A percentile compares a stretch with the other conserved stretches of the same genome.
Conservation (phyloP, 371 early-diverging fungal genomes). For the Dichotomocladium elegans region DNA sequence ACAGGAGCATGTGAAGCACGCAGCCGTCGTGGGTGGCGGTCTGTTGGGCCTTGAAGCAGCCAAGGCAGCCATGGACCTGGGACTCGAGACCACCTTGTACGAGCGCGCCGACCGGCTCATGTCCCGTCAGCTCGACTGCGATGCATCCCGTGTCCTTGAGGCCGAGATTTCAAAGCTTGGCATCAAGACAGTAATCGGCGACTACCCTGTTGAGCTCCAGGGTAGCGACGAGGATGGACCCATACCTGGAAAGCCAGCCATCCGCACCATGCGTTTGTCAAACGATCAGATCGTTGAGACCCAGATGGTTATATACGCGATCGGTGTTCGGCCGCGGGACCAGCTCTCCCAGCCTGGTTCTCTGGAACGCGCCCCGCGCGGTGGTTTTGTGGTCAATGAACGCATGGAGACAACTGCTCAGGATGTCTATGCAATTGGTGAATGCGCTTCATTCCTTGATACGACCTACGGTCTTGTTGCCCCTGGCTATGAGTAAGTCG, state of each 20-base stretch:
- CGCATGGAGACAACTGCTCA: slow-evolving; percentile 38
- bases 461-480: slow-evolving; percentile 60
- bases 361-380: slow-evolving; percentile 32
- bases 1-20: slow-evolving; percentile 22
- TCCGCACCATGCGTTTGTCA: slow-evolving; percentile 16
- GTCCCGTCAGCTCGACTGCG: slow-evolving; percentile 55
- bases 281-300: slow-evolving; percentile 22
- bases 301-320: slow-evolving; percentile 57
- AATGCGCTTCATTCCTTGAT: slow-evolving; percentile 50
- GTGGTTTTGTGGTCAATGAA: slow-evolving; percentile 57
- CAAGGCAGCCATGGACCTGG: slow-evolving; percentile 56
- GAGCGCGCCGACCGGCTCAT: slow-evolving; percentile 53
- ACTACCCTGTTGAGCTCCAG: slow-evolving; percentile 32
- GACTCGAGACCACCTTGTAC: slow-evolving; percentile 47
- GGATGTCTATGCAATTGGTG: slow-evolving; percentile 65
- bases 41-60: slow-evolving; percentile 68
- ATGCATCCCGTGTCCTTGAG: slow-evolving; percentile 46
- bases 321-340: slow-evolving; percentile 61
- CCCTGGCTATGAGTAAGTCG: slow-evolving; percentile 56
- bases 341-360: slow-evolving; percentile 43
- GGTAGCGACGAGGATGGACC: slow-evolving; percentile 9
- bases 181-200: slow-evolving; percentile 27
- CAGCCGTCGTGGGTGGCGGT: slow-evolving; percentile 63
- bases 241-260: background rate
- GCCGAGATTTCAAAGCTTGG: slow-evolving; percentile 54